Base-by-base conservation (phyloP, 1,139 yeast genomes). In the Protomyces macrosporus region DNA sequence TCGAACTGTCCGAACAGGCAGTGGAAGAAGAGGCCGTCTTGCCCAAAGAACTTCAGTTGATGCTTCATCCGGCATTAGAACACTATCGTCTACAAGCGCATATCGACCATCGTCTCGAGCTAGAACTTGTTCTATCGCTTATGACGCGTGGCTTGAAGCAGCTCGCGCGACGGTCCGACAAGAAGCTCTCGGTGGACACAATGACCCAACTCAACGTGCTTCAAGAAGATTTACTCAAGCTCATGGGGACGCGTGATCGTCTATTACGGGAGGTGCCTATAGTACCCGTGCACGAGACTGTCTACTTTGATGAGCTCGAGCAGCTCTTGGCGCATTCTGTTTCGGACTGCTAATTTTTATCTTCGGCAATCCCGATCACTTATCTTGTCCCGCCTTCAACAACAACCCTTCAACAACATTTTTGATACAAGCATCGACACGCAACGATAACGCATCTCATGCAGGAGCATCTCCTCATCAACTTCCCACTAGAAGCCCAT, bases 391-490 rank as follows among this genome's bases (percentile, higher is more conserved):
- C 23, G 23, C 23, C 23, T 23, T 23, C 23, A 23, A 23, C 23
- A 23, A 23, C 23, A 23, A 23, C 23, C 23, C 23, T 23, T 23
- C 23, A 23, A 73, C 23, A 23, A 73, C 76, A 2, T 71, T 78
- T 39, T 70, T 79, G 35, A 71, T 73, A 54, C 81, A 78, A 68
- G 78, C 81, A 0, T 70, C 79, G 58, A 73, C 71, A 62, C 72
- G 79, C 30, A 75, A 75, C 63, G 81, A 78, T 66, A 72, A 73
- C 57, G 71, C 12, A 14, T 30, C 10, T 7, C 48, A 42, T 42
- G 48, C 23, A 23, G 16, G 60, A 55, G 48, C 60, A 55, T 36
- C 37, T 55, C 9, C 45, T 55, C 45, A 48, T 55, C 42, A 40
- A 32, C 35, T 55, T 55, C 45, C 48, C 34, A 42, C 34, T 55